These are phyloP conservation scores for Ramaria sp. DNA, from an alignment of 768 basidiomycete species.

Conservation along the genomic window DNA sequence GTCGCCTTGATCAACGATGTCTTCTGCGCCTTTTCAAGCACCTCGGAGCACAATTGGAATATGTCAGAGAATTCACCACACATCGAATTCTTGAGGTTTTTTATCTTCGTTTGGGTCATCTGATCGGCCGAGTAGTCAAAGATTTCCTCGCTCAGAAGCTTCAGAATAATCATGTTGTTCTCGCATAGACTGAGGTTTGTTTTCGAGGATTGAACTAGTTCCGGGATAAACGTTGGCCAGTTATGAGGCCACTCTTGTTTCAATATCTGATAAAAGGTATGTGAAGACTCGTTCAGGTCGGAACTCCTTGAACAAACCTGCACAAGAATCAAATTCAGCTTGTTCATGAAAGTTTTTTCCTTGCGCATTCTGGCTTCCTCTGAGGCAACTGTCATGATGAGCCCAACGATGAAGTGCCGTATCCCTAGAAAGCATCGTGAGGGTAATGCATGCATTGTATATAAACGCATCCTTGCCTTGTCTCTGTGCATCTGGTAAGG, in stretches of 20 bases:
- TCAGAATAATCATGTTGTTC: constrained; percentile 99
- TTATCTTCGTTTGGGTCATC: constrained; percentile 96
- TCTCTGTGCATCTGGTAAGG: constrained; percentile 86
- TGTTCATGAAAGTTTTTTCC: constrained; percentile 92
- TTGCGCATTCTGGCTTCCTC: constrained; percentile 82
- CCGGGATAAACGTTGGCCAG: constrained; percentile 96
- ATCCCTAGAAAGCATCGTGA: constrained; percentile 48
- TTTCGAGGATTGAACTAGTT: constrained; percentile 95
- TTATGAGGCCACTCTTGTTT: constrained; percentile 99
- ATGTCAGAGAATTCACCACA: constrained; percentile 95
- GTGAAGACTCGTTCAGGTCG: neutral
- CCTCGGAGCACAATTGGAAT: constrained; percentile 95
- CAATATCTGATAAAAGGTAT: constrained; percentile 55
- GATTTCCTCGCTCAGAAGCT: constrained; percentile 95
- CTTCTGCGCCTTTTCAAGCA: constrained; percentile 95
- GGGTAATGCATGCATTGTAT: neutral
- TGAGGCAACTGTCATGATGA: constrained; percentile 87
- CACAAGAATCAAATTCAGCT: constrained; percentile 92
- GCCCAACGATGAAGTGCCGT: constrained; percentile 89
- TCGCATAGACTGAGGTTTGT: constrained; percentile 94
- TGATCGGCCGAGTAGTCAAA: constrained; percentile 98
- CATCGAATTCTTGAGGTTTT: constrained; percentile 97
- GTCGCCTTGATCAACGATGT: constrained; percentile 89
- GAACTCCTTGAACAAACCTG: constrained; percentile 44
- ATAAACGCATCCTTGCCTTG: constrained; percentile 43